These are phyloP conservation scores for Russula lepida DNA, from an alignment of 768 basidiomycete genomes.

Conservation along the genomic window DNA sequence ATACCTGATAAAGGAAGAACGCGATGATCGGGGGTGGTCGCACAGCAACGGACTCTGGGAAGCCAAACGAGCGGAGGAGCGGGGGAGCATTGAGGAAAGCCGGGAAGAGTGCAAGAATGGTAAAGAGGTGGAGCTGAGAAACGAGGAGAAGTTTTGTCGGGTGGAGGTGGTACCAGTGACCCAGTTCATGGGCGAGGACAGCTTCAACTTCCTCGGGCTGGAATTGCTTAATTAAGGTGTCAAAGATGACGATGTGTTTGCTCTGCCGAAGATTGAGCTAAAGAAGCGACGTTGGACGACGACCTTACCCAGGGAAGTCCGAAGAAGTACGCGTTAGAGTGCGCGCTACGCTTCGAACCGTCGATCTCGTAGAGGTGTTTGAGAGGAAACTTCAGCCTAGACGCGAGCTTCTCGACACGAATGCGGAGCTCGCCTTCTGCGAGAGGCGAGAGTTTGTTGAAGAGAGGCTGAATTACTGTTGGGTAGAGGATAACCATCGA, in stretches of 20 bases:
- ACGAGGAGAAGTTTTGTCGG: conserved; percentile 82
- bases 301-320: conserved; percentile 80
- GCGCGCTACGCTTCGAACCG: conserved; percentile 90
- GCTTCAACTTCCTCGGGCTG: conserved; percentile 92
- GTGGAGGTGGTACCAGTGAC: conserved; percentile 92
- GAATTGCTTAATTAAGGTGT: conserved; percentile 90
- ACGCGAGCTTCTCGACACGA: conserved; percentile 70
- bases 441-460: conserved; percentile 94
- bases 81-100: conserved; percentile 79
- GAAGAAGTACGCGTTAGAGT: conserved; percentile 98
- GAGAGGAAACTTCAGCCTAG: conserved; percentile 83
- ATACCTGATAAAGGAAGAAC: conserved; percentile 76
- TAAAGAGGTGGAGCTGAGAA: conserved; percentile 82
- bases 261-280: conserved; percentile 38
- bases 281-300: not conserved
- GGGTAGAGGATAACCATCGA: conserved; percentile 78
- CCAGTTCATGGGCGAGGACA: conserved; percentile 93
- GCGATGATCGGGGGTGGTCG: conserved; percentile 75
- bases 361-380: conserved; percentile 96
- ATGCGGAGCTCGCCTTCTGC: conserved; percentile 64
- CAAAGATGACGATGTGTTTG: conserved; percentile 95
- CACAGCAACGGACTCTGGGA: conserved; percentile 53
- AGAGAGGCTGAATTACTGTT: conserved; percentile 85
- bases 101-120: conserved; percentile 81
- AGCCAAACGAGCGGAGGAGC: conserved; percentile 74